Base-by-base conservation (phyloP, 2,329 filamentous ascomycete genomes). In the Scedosporium dehoogii region DNA sequence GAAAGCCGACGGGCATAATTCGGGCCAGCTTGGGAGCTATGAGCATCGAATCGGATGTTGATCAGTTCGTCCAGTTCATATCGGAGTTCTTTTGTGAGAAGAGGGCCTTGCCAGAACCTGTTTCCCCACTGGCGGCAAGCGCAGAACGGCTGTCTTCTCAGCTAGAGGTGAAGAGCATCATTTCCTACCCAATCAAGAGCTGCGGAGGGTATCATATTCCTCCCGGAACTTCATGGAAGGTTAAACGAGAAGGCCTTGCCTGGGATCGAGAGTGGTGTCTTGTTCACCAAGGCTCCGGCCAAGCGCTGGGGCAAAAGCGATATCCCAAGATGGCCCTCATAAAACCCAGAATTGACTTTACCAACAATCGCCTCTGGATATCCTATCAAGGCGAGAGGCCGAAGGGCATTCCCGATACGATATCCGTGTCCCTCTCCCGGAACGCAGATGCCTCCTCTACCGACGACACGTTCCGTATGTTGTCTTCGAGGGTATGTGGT, bases 221-320 rank as follows among this genome's bases (percentile, higher is more conserved):
- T 1, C 65, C 75, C 0, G 81, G 78, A 2, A 76, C 76, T 6
- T 70, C 79, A 14, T 99, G 94, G 94, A 85, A 90, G 68, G 81
- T 97, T 21, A 85, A 83, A 62, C 79, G 83, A 6, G 92, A 97
- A 75, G 94, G 94, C 0, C 79, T 99, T 2, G 89, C 87, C 7
- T 97, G 93, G 92, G 94, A 99, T 72, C 83, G 94, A 65, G 93
- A 97, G 76, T 99, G 94, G 93, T 97, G 93, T 74, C 78, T 99
- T 21, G 81, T 99, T 14, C 92, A 97, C 71, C 84, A 87, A 70
- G 92, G 91, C 53, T 96, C 92, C 1, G 89, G 91, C 0, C 86
- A 87, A 68, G 91, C 89, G 5, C 78, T 99, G 61, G 96, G 85
- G 70, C 93, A 97, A 74, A 99, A 97, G 75, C 82, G 87, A 66